A percentile compares a stretch with the other conserved stretches of the same genome.
phyloP scores from a whole-genome alignment of 768 basidiomycete species.

The Pleurotus platypus region DNA sequence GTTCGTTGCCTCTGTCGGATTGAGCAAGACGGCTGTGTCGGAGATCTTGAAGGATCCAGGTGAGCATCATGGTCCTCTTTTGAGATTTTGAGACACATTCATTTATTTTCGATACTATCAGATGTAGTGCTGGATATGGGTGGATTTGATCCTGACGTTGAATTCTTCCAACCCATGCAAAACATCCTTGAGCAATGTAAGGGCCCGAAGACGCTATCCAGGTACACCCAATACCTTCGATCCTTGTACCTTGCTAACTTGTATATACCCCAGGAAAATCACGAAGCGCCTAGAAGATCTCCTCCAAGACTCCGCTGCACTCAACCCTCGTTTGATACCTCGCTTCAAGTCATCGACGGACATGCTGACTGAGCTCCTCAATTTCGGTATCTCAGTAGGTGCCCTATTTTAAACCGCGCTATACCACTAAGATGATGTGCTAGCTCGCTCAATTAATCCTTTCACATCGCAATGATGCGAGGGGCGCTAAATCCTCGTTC shows the following conservation, averaged over 20 bases:
- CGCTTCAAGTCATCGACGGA: slow-evolving; percentile 74
- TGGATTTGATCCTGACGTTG: slow-evolving; percentile 68
- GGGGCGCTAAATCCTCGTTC: slow-evolving; percentile 75
- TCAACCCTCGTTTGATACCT: slow-evolving; percentile 66
- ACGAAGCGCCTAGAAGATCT: slow-evolving; percentile 83
- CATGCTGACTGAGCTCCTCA: slow-evolving; percentile 75
- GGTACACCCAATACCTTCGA: slow-evolving; percentile 38
- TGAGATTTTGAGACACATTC: not conserved
- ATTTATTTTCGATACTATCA: slow-evolving; percentile 20
- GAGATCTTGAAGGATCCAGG: slow-evolving; percentile 75
- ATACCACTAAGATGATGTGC: not conserved
- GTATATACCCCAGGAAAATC: slow-evolving; percentile 62
- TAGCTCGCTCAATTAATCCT: slow-evolving; percentile 89
- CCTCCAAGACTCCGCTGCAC: slow-evolving; percentile 62
- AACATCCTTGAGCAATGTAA: slow-evolving; percentile 79
- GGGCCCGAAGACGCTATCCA: slow-evolving; percentile 75
- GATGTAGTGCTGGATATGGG: slow-evolving; percentile 75
- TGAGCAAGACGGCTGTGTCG: slow-evolving; percentile 84
- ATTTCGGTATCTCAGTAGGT: slow-evolving; percentile 86
- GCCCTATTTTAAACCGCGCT: not conserved
- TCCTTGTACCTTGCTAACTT: not conserved
- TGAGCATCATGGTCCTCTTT: slow-evolving; percentile 21
- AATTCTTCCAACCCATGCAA: slow-evolving; percentile 80
- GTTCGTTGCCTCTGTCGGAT: slow-evolving; percentile 87
- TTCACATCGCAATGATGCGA: slow-evolving; percentile 80